A percentile compares a stretch with the other conserved stretches of the same genome.
Evolutionary conservation across 345 rosid genomes (phyloP).

Genomic region (Rhodomyrtus tomentosa): DNA sequence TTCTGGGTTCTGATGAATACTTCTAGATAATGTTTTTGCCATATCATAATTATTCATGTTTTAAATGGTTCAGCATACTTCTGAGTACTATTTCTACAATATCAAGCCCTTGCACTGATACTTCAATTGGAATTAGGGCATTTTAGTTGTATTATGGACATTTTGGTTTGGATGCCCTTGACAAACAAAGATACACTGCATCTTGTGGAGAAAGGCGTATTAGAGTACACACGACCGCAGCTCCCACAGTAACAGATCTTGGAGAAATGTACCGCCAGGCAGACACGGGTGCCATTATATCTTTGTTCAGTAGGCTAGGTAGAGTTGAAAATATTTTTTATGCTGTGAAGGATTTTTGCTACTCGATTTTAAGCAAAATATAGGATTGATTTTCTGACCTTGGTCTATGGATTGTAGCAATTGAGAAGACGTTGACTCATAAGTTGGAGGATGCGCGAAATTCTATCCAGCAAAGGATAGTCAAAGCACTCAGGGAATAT

Average conservation of each 20-base stretch:
- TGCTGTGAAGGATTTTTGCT: background rate
- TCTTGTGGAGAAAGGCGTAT: constrained; percentile 99
- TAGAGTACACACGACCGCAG: constrained; percentile 89
- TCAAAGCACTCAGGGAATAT: constrained; percentile 86
- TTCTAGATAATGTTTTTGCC: background rate
- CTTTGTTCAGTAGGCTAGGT: constrained; percentile 85
- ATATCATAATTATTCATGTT: background rate
- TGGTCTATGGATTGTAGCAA: constrained; percentile 44
- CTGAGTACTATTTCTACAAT: background rate
- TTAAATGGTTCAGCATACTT: background rate
- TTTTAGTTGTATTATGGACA: background rate
- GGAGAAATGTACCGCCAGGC: constrained; percentile 97
- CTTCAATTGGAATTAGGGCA: background rate
- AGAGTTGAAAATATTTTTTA: background rate
- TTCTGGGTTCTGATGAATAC: background rate
- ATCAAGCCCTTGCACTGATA: background rate
- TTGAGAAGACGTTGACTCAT: constrained; percentile 74
- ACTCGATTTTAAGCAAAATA: background rate
- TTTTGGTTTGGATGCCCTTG: constrained; percentile 22
- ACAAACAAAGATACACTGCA: constrained; percentile 76
- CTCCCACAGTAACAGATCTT: constrained; percentile 84
- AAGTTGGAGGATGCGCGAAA: constrained; percentile 94
- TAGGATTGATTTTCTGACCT: background rate
- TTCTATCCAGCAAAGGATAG: constrained; percentile 64
- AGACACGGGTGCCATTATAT: constrained; percentile 82